These are phyloP conservation scores for Chytriomyces sp. DNA, from an alignment of 192 early-diverging fungal genomes.

Conservation along the genomic window DNA sequence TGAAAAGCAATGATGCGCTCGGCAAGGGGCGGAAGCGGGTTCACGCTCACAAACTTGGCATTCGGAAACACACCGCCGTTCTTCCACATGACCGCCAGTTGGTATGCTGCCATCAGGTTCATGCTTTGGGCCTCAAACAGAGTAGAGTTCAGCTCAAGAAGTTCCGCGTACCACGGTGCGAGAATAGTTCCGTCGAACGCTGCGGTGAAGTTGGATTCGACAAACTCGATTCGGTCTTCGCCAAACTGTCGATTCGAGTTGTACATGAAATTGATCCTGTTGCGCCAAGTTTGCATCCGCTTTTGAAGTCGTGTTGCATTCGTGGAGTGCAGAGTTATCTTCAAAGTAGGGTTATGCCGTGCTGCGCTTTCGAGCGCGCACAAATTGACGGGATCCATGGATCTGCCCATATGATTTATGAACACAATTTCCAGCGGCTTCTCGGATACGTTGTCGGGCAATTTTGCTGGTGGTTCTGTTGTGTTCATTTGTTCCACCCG, in stretches of 20 bases:
- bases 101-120: slow-evolving; percentile 46
- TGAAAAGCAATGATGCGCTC: slow-evolving; percentile 32
- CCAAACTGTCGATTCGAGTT: background rate
- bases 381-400: slow-evolving; percentile 10
- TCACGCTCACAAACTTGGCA: slow-evolving; percentile 43
- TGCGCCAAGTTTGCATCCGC: slow-evolving; percentile 28
- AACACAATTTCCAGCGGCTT: too few species aligned
- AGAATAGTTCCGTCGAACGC: slow-evolving; percentile 38
- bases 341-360: slow-evolving; percentile 33
- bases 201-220: slow-evolving; percentile 7
- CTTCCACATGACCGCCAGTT: slow-evolving; percentile 38
- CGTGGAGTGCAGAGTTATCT: slow-evolving; percentile 33
- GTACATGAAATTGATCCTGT: background rate
- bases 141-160: slow-evolving; percentile 19
- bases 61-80: slow-evolving; percentile 45
- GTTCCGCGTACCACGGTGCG: slow-evolving; percentile 31
- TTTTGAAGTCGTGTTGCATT: slow-evolving; percentile 24
- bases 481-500: too few species aligned
- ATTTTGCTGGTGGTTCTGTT: too few species aligned
- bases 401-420: too few species aligned
- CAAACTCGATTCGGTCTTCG: background rate
- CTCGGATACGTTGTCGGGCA: too few species aligned
- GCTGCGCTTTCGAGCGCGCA: slow-evolving; percentile 45
- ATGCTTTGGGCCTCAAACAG: slow-evolving; percentile 18
- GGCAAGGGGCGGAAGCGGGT: slow-evolving; percentile 32